Evolutionary conservation across 2,329 filamentous ascomycete species (phyloP).

Genomic region (Fusarium pseudonygamai): DNA sequence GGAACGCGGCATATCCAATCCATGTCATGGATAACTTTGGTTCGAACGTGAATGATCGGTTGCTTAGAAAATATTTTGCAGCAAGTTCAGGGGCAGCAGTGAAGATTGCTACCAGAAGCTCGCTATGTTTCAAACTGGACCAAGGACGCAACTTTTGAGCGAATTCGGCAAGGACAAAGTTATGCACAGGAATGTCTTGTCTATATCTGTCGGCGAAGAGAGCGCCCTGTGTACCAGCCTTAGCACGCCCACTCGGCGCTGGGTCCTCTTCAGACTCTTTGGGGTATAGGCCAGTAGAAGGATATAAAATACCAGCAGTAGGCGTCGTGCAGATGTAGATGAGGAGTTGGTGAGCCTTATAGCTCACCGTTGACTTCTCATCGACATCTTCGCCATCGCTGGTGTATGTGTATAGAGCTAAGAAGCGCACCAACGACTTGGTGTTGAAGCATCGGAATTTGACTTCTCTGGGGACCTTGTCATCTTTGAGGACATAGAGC

Average conservation of each 20-base stretch:
- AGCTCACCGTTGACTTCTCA: constrained; percentile 63
- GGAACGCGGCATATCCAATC: constrained; percentile 91
- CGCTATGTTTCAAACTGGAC: constrained; percentile 80
- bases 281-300: constrained; percentile 86
- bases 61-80: constrained; percentile 85
- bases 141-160: constrained; percentile 83
- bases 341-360: constrained; percentile 79
- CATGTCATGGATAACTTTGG: constrained; percentile 93
- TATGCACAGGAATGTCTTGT: constrained; percentile 77
- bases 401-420: constrained; percentile 74
- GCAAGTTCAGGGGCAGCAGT: constrained; percentile 84
- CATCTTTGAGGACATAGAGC: constrained; percentile 77
- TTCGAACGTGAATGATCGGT: constrained; percentile 84
- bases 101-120: constrained; percentile 84
- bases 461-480: constrained; percentile 73
- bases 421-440: constrained; percentile 75
- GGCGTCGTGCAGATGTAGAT: constrained; percentile 77
- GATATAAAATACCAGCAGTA: constrained; percentile 77
- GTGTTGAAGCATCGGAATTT: constrained; percentile 83
- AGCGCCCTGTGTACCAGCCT: constrained; percentile 70
- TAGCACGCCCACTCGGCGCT: constrained; percentile 46
- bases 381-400: constrained; percentile 56
- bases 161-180: constrained; percentile 81
- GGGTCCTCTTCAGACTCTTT: constrained; percentile 67
- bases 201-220: constrained; percentile 75